Conservation (phyloP, 2,329 filamentous ascomycete species). For the Zalaria obscura region DNA sequence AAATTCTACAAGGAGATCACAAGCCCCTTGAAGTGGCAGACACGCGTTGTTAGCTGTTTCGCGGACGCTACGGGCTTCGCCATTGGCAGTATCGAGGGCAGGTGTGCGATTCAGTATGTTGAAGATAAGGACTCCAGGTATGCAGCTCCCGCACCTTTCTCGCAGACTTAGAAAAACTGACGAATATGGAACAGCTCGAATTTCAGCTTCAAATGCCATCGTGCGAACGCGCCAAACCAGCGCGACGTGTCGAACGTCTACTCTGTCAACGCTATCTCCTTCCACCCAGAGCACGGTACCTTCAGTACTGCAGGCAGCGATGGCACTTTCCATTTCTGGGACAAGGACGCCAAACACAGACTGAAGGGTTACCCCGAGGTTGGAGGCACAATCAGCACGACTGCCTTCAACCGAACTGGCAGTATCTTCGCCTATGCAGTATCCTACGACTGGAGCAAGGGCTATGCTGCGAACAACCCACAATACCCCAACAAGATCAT, state of each 20-base stretch:
- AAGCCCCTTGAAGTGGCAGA: slow-evolving; percentile 97
- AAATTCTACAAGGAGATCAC: slow-evolving; percentile 95
- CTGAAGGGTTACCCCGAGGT: slow-evolving; percentile 50
- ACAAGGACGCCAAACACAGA: slow-evolving; percentile 44
- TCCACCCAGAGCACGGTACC: slow-evolving; percentile 94
- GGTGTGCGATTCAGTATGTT: slow-evolving; percentile 95
- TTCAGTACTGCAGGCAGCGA: slow-evolving; percentile 94
- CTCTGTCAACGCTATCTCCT: slow-evolving; percentile 92
- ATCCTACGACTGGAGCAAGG: slow-evolving; percentile 98
- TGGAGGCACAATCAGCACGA: slow-evolving; percentile 70
- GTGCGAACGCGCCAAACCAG: slow-evolving; percentile 51
- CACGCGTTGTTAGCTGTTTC: slow-evolving; percentile 87
- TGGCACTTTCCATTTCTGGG: slow-evolving; percentile 95
- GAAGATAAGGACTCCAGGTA: slow-evolving; percentile 79
- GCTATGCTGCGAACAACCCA: slow-evolving; percentile 70
- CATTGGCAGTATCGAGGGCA: slow-evolving; percentile 89
- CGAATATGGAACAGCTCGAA: slow-evolving; percentile 42
- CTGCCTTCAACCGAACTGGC: slow-evolving; percentile 79
- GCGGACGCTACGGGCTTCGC: slow-evolving; percentile 83
- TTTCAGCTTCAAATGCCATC: slow-evolving; percentile 99
- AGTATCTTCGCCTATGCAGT: slow-evolving; percentile 51
- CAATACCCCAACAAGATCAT: slow-evolving; percentile 35
- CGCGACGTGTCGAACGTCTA: slow-evolving; percentile 74
- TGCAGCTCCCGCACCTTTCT: not conserved
- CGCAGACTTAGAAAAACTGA: not conserved